Conservation (phyloP, 805 yeast species). For the Candida mattraensis region DNA sequence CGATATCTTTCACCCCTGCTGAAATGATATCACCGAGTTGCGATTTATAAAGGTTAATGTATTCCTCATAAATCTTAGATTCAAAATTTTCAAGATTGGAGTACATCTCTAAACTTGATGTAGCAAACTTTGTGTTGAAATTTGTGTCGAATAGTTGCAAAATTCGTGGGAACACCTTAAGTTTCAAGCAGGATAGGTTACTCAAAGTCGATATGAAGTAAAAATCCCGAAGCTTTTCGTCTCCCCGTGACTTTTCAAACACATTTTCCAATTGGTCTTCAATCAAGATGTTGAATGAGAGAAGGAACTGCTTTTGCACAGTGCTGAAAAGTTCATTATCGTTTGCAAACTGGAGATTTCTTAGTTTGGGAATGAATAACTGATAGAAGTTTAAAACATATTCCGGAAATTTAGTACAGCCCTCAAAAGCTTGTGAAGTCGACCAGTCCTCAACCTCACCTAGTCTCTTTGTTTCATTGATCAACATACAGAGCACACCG, state of each 20-base stretch:
- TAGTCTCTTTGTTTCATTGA: conserved; percentile 26
- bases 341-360: conserved; percentile 19
- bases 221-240: conserved; percentile 20
- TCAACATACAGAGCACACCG: conserved; percentile 27
- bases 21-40: conserved; percentile 39
- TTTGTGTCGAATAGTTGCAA: conserved; percentile 49
- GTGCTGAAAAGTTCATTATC: conserved; percentile 22
- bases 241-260: conserved; percentile 34
- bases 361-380: conserved; percentile 35
- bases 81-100: conserved; percentile 49
- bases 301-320: conserved; percentile 36
- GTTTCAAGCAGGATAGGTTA: conserved; percentile 50
- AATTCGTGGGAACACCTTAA: conserved; percentile 46
- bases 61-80: conserved; percentile 52
- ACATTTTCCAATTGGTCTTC: conserved; percentile 48
- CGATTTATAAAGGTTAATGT: conserved; percentile 47
- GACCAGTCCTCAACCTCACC: conserved; percentile 41
- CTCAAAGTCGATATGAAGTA: conserved; percentile 43
- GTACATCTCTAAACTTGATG: conserved; percentile 45
- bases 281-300: conserved; percentile 35
- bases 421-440: conserved; percentile 27
- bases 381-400: conserved; percentile 40
- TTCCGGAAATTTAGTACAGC: conserved; percentile 39
- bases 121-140: conserved; percentile 46
- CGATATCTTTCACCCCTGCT: conserved; percentile 39